These are phyloP conservation scores for Furculomyces boomerangus DNA, from an alignment of 371 early-diverging fungal species.

Conservation along the genomic window DNA sequence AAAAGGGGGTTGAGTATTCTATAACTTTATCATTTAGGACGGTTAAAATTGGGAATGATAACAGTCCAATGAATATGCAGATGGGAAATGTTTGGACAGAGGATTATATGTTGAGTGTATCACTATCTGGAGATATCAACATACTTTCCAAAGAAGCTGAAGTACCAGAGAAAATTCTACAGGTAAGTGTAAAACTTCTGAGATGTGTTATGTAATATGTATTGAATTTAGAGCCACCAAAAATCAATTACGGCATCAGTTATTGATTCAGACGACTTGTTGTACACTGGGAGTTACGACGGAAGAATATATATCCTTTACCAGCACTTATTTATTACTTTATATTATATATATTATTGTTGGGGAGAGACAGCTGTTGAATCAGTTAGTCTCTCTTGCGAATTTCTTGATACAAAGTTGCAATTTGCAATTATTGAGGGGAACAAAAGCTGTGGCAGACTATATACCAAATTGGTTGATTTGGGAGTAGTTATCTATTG, in stretches of 20 bases:
- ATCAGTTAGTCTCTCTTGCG: no score
- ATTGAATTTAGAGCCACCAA: slow-evolving; percentile 46
- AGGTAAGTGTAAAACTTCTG: background rate
- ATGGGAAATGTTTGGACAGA: slow-evolving; percentile 86
- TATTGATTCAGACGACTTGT: slow-evolving; percentile 27
- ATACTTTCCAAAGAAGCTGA: slow-evolving; percentile 6
- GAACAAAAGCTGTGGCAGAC: no score
- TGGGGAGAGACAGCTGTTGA: no score
- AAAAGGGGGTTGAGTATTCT: background rate
- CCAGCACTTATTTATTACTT: no score
- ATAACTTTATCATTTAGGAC: background rate
- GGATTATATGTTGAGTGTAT: slow-evolving; percentile 43
- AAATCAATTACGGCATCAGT: slow-evolving; percentile 69
- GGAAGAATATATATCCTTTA: slow-evolving; percentile 48
- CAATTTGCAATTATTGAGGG: no score
- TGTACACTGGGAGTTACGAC: slow-evolving; percentile 82
- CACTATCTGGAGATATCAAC: slow-evolving; percentile 24
- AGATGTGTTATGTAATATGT: background rate
- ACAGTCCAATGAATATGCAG: slow-evolving; percentile 32
- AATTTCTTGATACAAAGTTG: no score
- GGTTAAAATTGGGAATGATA: background rate
- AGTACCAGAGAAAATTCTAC: slow-evolving; percentile 3
- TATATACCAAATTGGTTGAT: no score
- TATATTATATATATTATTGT: no score
- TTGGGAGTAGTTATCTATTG: no score